phyloP scores from a whole-genome alignment of 164 flowering plant species.

The Magnolia changhungtana region DNA sequence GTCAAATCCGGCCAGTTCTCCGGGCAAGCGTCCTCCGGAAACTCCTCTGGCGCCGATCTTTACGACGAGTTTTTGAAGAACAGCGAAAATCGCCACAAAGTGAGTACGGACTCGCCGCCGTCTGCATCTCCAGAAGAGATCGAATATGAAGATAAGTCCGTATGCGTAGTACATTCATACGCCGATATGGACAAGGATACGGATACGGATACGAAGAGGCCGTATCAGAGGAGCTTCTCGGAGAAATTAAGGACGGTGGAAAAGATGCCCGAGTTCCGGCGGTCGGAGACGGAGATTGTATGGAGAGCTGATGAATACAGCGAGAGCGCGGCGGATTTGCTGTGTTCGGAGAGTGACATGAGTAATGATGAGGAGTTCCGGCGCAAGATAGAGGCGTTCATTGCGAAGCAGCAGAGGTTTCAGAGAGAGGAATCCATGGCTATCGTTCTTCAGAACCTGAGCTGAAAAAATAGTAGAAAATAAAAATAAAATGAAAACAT shows the following conservation, averaged over 20 bases:
- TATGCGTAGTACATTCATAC: conserved; percentile 6
- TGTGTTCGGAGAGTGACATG: conserved; percentile 12
- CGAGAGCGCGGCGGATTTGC: background rate
- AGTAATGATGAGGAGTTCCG: conserved; percentile 45
- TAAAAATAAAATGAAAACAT: too few species aligned
- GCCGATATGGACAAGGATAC: background rate
- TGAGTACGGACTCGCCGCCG: background rate
- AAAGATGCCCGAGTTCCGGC: conserved; percentile 24
- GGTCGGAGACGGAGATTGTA: conserved; percentile 49
- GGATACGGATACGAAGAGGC: background rate
- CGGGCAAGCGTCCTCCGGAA: background rate
- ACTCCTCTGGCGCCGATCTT: conserved; percentile 16
- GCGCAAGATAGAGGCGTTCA: conserved; percentile 34
- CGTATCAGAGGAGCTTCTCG: conserved; percentile 37
- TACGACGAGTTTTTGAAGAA: conserved; percentile 41
- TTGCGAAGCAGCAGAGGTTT: conserved; percentile 28
- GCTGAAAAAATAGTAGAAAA: background rate
- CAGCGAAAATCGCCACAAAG: conserved; percentile 10
- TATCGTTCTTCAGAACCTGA: conserved; percentile 19
- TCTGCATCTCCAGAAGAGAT: conserved; percentile 10
- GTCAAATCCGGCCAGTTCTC: conserved; percentile 46
- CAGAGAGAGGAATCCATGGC: conserved; percentile 32
- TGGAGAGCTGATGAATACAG: conserved; percentile 1
- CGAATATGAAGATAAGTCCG: conserved; percentile 25
- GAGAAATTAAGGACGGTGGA: conserved; percentile 24